Evolutionary conservation across 257 asterid genomes (phyloP).

Genomic region (Salvia miltiorrhiza): DNA sequence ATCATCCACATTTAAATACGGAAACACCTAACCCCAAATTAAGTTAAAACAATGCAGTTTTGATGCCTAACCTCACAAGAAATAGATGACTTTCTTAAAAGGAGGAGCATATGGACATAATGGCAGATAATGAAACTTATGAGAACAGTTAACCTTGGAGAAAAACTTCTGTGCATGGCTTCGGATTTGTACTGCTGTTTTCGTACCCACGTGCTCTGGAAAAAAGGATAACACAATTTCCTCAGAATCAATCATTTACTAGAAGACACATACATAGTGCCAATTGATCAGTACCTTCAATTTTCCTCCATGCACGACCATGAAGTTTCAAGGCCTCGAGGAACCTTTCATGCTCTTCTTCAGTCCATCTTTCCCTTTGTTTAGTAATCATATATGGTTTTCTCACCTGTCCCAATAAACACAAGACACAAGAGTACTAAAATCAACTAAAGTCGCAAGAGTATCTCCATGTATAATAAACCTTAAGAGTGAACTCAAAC

Average conservation of each 20-base stretch:
- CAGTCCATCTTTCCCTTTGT: conserved; percentile 95
- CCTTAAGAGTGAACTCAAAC: not conserved
- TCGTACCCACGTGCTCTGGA: conserved; percentile 83
- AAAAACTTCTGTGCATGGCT: conserved; percentile 98
- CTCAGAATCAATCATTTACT: conserved; percentile 3
- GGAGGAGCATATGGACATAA: conserved; percentile 30
- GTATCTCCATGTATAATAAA: not conserved
- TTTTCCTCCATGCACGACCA: conserved; percentile 95
- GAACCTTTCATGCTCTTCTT: conserved; percentile 79
- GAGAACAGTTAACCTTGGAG: conserved; percentile 73
- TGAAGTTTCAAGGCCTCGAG: conserved; percentile 82
- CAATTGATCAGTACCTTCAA: conserved; percentile 61
- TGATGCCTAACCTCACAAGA: conserved; percentile 38
- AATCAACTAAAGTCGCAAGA: not conserved
- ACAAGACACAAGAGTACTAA: not conserved
- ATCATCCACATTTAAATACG: conserved; percentile 11
- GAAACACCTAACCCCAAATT: not conserved
- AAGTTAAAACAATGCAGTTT: not conserved
- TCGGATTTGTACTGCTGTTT: conserved; percentile 94
- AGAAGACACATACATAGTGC: not conserved
- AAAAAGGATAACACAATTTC: not conserved
- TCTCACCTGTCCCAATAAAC: conserved; percentile 44
- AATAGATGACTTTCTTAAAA: conserved; percentile 31
- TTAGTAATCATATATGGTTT: conserved; percentile 86
- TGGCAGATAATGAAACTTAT: conserved; percentile 26